Evolutionary conservation across 2,329 filamentous ascomycete species (phyloP).

Genomic region (Sordariomycetes sp.): DNA sequence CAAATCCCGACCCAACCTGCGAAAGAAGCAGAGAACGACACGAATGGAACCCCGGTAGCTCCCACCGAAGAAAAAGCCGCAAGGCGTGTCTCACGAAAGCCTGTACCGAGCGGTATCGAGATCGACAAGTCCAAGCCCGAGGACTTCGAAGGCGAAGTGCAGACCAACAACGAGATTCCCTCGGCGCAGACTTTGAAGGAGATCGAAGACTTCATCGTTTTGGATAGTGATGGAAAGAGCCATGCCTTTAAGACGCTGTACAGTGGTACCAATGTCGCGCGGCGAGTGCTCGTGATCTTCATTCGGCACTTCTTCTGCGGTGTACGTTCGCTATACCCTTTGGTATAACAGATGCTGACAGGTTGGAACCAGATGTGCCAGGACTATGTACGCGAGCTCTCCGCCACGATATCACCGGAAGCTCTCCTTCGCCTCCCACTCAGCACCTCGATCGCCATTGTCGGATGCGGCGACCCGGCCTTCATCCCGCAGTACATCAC

Average conservation of each 20-base stretch:
- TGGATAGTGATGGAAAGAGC: conserved; percentile 51
- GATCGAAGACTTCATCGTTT: conserved; percentile 46
- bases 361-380: conserved; percentile 63
- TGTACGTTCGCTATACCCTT: conserved; percentile 36
- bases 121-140: conserved; percentile 29
- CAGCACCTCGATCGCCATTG: conserved; percentile 55
- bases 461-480: conserved; percentile 63
- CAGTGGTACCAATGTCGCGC: conserved; percentile 40
- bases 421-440: conserved; percentile 39
- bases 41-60: background rate
- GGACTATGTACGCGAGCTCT: conserved; percentile 59
- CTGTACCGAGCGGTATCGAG: conserved; percentile 16
- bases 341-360: background rate
- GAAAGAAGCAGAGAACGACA: background rate
- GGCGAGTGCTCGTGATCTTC: conserved; percentile 61
- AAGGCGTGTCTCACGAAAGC: conserved; percentile 6
- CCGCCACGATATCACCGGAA: conserved; percentile 44
- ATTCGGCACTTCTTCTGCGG: conserved; percentile 76
- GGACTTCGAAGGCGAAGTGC: conserved; percentile 48
- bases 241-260: conserved; percentile 56
- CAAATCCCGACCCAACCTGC: background rate
- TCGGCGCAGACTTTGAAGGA: conserved; percentile 35
- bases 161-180: conserved; percentile 47
- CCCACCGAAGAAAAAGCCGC: background rate
- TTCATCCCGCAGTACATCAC: conserved; percentile 59